Evolutionary conservation across 75 land plant species (phyloP).

Genomic region (Azolla pinnata): DNA sequence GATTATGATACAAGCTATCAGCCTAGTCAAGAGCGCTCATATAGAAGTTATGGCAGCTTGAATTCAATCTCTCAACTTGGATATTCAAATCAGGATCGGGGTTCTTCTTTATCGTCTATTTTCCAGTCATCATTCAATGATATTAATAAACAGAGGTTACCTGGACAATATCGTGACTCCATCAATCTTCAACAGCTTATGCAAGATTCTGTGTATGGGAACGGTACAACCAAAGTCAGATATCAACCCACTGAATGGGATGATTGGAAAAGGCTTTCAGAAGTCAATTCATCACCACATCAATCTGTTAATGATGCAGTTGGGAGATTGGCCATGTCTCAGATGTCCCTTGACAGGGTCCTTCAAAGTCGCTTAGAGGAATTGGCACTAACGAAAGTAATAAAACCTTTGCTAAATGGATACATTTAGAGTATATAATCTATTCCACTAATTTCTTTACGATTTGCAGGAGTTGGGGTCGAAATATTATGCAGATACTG

Average conservation of each 20-base stretch:
- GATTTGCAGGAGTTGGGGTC: constrained; percentile 4
- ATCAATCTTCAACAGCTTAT: background rate
- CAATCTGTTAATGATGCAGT: constrained; percentile 4
- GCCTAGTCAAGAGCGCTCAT: background rate
- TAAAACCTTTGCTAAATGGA: background rate
- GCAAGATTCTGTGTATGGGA: constrained; percentile 2
- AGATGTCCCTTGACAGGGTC: constrained; percentile 3
- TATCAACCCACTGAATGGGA: background rate
- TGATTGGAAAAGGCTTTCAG: constrained; percentile 6
- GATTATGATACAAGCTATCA: constrained; percentile 4
- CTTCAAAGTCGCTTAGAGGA: constrained; percentile 4
- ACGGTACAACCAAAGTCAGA: background rate
- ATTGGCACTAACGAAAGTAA: constrained; percentile 3
- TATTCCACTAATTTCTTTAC: background rate
- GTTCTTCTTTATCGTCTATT: background rate
- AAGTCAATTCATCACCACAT: background rate
- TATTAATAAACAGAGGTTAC: background rate
- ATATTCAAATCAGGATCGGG: background rate
- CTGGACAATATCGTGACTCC: background rate
- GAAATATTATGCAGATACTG: constrained; percentile 3
- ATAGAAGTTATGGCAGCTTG: background rate
- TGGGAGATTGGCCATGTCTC: constrained; percentile 3
- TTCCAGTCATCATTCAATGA: constrained; percentile 4
- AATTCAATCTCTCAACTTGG: background rate
- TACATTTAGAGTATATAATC: background rate